Base-by-base conservation (phyloP, 768 basidiomycete genomes). In the Saitozyma podzolica region DNA sequence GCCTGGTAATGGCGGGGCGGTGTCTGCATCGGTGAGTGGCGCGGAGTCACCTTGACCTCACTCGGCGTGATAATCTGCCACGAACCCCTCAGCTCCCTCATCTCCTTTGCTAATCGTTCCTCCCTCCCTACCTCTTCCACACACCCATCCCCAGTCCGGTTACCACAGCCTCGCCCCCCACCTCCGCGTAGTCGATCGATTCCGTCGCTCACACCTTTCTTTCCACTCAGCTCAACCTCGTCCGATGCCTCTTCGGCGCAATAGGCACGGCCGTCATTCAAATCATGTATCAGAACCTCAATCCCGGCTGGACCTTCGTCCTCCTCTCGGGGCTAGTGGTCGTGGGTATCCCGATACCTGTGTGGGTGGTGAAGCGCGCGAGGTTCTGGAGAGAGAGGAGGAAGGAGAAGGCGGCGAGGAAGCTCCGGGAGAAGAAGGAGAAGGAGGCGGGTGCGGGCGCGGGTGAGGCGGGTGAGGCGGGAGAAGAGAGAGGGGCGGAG, bases 281-380 rank as follows among this genome's bases (percentile, higher is more conserved):
- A 56, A 56, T 69, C 2, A 54, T 78, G 17, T 75, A 75, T 58
- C 61, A 64, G 8, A 57, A 61, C 3, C 57, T 78, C 6, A 65
- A 66, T 6, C 64, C 73, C 19, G 77, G 77, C 17, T 77, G 77
- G 77, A 73, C 77, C 16, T 69, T 77, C 45, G 73, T 75, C 17
- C 56, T 78, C 3, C 58, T 77, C 37, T 63, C 68, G 16, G 77
- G 75, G 2, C 56, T 78, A 5, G 58, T 60, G 19, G 20, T 78
- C 9, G 13, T 67, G 3, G 59, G 56, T 29, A 41, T 70, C 9
- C 75, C 75, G 3, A 42, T 78, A 43, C 70, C 70, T 2, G 19
- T 72, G 9, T n/a, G 69, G 10, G 67, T 76, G 9, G 47, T 73
- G 13, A 57, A 57, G 45, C 54, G 64, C 14, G 77, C 64, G 0